phyloP scores from a whole-genome alignment of 2,329 filamentous ascomycete species.

The Stylonectria norvegica region DNA sequence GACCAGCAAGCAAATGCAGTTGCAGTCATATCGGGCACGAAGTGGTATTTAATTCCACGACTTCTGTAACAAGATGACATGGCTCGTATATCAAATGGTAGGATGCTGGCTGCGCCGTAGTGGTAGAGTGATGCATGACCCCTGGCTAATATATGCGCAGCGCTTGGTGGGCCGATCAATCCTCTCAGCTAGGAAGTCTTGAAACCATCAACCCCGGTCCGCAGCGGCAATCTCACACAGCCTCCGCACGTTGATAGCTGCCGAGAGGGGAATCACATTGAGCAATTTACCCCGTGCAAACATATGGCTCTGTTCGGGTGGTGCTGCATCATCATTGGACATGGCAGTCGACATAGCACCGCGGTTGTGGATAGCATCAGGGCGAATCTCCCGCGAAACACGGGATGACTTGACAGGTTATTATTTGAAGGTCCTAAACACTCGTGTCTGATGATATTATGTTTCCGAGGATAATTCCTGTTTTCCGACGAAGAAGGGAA shows the following conservation, averaged over 20 bases:
- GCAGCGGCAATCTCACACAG: no score
- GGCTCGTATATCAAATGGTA: no score
- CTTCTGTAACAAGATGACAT: no score
- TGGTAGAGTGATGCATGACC: no score
- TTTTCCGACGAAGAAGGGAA: not conserved
- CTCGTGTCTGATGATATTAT: not conserved
- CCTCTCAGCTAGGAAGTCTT: not conserved
- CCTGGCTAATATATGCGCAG: not conserved
- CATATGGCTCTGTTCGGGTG: not conserved
- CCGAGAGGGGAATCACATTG: not conserved
- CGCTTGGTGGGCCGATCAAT: slow-evolving; percentile 1
- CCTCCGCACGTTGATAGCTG: not conserved
- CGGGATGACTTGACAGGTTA: not conserved
- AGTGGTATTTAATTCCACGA: no score
- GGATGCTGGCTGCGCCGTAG: no score
- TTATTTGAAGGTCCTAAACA: not conserved
- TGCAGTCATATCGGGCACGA: no score
- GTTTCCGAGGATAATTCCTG: not conserved
- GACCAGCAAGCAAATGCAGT: no score
- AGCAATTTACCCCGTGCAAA: not conserved
- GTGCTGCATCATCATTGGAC: not conserved
- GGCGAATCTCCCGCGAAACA: not conserved
- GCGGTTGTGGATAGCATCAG: not conserved
- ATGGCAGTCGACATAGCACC: not conserved
- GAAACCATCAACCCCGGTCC: not conserved